Evolutionary conservation across 176 grass and related monocot species (phyloP), one percentile per base, ranked within the genome.

Genomic region (Triticum monococcum): DNA sequence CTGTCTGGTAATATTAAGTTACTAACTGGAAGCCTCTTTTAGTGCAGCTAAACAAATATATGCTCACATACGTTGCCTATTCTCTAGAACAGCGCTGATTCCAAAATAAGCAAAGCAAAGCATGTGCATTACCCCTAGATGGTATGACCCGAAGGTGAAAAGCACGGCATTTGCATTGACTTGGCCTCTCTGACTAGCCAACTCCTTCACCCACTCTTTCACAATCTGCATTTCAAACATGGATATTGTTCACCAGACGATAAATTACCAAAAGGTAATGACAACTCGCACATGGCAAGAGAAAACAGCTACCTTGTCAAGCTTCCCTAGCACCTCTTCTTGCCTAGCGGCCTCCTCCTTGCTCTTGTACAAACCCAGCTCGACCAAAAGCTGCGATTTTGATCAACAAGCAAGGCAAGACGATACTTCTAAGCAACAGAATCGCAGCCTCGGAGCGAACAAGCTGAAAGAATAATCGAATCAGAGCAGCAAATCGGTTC

Each of bases 121-220:
- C 31, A 38, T 9, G 50, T 7, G 40, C 8, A 28, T 87, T 98
- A 98, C 95, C 91, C 95, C 91, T 72, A 98, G 81, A 48, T 86
- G 81, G 65, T 98, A 98, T 12, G 95, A 98, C 23, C 95, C 95
- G 65, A 98, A 98, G 18, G 91, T 98, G 83, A 95, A 95, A 85
- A 98, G 94, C 17, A 89, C 83, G 8, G 93, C 95, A 87, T 95
- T 98, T 32, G 95, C 88, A 28, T 93, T 91, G 40, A 81, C 88
- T 30, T 95, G 95, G 9, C 91, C 95, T 86, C 93, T 93, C 75
- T 95, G 91, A 61, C 22, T 87, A 72, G 95, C 95, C 82, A 98
- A 90, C 20, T 95, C 85, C 65, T 90, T 98, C 9, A 95, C 93
- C 95, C 95, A 98, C 11, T 78, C 91, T 79, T 95, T 98, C 17